Evolutionary conservation across 306 rosid species (phyloP).

Genomic region (Sesbania bispinosa): DNA sequence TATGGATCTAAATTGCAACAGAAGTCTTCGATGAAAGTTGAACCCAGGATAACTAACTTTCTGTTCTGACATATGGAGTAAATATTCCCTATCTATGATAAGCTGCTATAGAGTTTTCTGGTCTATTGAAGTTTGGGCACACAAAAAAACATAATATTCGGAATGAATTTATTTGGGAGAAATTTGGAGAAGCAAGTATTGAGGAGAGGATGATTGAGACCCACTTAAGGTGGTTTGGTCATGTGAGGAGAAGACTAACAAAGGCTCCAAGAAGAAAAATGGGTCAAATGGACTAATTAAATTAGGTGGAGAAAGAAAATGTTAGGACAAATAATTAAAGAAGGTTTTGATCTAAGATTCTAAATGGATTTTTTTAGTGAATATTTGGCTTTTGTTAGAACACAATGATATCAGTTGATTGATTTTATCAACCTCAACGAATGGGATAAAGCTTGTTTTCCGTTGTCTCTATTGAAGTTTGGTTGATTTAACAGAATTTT

Average conservation of each 20-base stretch:
- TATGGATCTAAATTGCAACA: constrained; percentile 5
- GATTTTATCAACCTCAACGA: not conserved
- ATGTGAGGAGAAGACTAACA: not conserved
- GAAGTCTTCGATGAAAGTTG: not conserved
- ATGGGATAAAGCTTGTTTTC: not conserved
- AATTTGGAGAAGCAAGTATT: constrained; percentile 5
- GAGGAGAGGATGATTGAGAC: not conserved
- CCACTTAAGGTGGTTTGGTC: not conserved
- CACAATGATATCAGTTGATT: not conserved
- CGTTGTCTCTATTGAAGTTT: not conserved
- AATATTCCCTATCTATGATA: not conserved
- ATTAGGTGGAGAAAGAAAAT: not conserved
- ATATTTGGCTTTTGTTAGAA: not conserved
- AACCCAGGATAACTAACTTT: not conserved
- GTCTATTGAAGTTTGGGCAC: not conserved
- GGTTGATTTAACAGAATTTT: constrained; percentile 1
- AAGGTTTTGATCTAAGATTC: not conserved
- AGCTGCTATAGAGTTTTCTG: not conserved
- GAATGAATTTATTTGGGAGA: not conserved
- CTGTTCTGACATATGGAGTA: not conserved
- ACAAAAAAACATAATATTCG: not conserved
- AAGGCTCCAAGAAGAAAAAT: not conserved
- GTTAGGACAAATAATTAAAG: not conserved
- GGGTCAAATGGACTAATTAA: not conserved
- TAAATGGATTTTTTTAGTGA: not conserved